Percentiles rank a stretch among this genome's conserved stretches.
phyloP scores from a whole-genome alignment of 257 asterid genomes.

The Schizonepeta tenuifolia region DNA sequence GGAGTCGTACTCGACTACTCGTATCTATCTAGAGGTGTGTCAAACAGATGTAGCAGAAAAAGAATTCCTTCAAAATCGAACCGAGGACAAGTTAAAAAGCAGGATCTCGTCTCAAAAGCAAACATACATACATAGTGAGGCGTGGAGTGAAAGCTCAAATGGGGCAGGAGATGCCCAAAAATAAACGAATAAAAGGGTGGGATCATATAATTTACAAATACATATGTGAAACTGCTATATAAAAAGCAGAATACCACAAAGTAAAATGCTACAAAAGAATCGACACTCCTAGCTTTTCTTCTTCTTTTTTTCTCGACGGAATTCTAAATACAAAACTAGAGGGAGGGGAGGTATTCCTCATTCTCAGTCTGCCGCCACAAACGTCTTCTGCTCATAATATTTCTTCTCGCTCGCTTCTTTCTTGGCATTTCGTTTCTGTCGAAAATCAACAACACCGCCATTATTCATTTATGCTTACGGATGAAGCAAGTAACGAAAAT shows the following conservation, averaged over 20 bases:
- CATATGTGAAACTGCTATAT: constrained; percentile 29
- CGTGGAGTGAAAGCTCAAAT: background rate
- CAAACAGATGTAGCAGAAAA: no score
- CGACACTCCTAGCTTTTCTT: constrained; percentile 30
- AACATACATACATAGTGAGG: no score
- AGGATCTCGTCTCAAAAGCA: no score
- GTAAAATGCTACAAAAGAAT: constrained; percentile 32
- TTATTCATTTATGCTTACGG: background rate
- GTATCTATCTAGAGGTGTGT: no score
- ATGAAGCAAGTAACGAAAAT: no score
- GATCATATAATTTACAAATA: constrained; percentile 34
- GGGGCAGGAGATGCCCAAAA: background rate
- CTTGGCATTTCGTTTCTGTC: constrained; percentile 88
- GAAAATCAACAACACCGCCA: background rate
- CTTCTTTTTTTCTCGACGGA: constrained; percentile 31
- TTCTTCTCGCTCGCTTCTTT: constrained; percentile 89
- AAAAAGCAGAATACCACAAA: constrained; percentile 15
- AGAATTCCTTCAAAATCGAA: no score
- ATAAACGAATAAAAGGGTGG: constrained; percentile 6
- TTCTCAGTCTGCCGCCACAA: constrained; percentile 65
- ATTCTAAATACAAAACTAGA: constrained; percentile 40
- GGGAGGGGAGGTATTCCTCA: constrained; percentile 20
- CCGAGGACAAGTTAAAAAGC: no score
- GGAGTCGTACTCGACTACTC: no score
- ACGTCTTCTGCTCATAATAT: constrained; percentile 75